A percentile compares a stretch with the other conserved stretches of the same genome.
phyloP scores from a whole-genome alignment of 169 alveolate genomes.

The Cryptosporidium baileyi region DNA sequence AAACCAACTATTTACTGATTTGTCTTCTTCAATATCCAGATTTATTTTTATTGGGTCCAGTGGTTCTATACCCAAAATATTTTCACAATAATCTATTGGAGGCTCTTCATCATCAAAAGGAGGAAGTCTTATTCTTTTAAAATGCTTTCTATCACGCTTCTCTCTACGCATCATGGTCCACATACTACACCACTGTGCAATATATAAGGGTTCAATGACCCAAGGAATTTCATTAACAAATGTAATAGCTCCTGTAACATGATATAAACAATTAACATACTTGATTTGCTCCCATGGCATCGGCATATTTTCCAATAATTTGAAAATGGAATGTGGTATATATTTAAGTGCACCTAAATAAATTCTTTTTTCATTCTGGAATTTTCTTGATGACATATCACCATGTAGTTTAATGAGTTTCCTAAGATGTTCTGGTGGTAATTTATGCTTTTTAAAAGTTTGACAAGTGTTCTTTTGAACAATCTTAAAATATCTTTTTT shows the following conservation, averaged over 20 bases:
- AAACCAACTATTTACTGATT: conserved; percentile 98
- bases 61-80: conserved; percentile 98
- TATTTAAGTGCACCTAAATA: conserved; percentile 98
- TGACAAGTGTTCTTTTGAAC: background rate
- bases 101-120: conserved; percentile 99
- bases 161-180: conserved; percentile 99
- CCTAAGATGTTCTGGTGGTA: conserved; percentile 99
- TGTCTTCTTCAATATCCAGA: conserved; percentile 97
- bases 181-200: conserved; percentile 99
- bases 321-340: conserved; percentile 99
- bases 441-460: conserved; percentile 75
- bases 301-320: conserved; percentile 97
- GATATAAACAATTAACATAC: conserved; percentile 95
- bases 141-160: conserved; percentile 98
- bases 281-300: conserved; percentile 99
- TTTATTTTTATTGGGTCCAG: conserved; percentile 98
- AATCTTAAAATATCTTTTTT: background rate
- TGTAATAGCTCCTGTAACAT: conserved; percentile 99
- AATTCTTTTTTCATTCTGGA: conserved; percentile 95
- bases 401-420: conserved; percentile 98
- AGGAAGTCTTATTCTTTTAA: conserved; percentile 99
- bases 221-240: conserved; percentile 98
- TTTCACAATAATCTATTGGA: conserved; percentile 98
- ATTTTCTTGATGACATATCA: conserved; percentile 95
- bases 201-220: conserved; percentile 98